Conservation (phyloP, 148 eudicot species). For the Drosera capensis region DNA sequence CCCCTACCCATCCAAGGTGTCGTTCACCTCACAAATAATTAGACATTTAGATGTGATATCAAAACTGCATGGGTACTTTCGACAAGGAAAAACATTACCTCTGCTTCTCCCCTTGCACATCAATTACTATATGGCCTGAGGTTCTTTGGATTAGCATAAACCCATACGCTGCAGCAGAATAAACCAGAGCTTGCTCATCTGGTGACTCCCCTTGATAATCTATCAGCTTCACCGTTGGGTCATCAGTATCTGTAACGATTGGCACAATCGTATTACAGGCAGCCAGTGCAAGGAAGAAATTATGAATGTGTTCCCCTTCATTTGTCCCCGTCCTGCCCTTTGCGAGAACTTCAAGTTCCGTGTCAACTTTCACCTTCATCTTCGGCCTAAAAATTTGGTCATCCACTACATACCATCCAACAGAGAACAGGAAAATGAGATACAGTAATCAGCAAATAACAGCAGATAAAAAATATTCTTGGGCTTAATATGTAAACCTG, state of each 20-base stretch:
- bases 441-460: background rate
- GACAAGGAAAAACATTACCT: conserved; percentile 35
- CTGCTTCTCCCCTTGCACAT: conserved; percentile 74
- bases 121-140: conserved; percentile 88
- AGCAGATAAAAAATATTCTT: background rate
- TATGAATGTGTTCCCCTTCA: conserved; percentile 31
- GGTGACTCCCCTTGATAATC: conserved; percentile 99
- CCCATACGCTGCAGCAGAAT: conserved; percentile 97
- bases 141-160: conserved; percentile 83
- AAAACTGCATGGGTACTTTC: conserved; percentile 1
- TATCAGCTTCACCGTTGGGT: conserved; percentile 39
- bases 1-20: no score
- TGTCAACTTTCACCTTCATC: conserved; percentile 77
- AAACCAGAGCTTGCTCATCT: conserved; percentile 97
- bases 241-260: conserved; percentile 40
- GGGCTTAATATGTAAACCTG: background rate
- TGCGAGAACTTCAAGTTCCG: conserved; percentile 37
- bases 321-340: conserved; percentile 26
- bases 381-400: conserved; percentile 66
- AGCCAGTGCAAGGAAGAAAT: conserved; percentile 90
- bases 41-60: no score
- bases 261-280: conserved; percentile 99
- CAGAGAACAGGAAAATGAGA: conserved; percentile 1
- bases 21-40: no score
- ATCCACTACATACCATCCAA: conserved; percentile 27